Evolutionary conservation across 345 rosid genomes (phyloP).

Genomic region (Citrus maxima): DNA sequence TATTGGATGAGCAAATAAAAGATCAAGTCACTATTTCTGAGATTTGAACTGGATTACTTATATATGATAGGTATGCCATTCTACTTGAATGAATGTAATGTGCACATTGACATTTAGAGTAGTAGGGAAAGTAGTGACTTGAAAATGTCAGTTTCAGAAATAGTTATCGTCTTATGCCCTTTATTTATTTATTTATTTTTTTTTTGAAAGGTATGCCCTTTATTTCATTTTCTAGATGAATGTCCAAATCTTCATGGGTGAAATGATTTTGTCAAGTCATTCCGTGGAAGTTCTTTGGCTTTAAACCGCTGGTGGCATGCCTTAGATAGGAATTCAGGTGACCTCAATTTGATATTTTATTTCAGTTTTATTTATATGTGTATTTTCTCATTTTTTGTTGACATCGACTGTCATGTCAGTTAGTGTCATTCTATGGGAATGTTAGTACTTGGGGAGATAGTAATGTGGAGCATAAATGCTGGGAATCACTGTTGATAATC

Average conservation of each 20-base stretch:
- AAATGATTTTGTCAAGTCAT: background rate
- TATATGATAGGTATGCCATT: background rate
- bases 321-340: background rate
- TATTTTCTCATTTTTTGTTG: background rate
- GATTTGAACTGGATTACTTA: background rate
- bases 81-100: background rate
- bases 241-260: background rate
- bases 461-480: background rate
- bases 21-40: constrained; percentile 21
- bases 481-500: no score
- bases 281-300: background rate
- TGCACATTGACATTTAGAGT: background rate
- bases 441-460: background rate
- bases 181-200: background rate
- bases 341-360: background rate
- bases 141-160: background rate
- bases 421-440: background rate
- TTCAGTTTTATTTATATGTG: background rate
- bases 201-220: no score
- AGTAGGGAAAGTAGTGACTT: background rate
- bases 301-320: background rate
- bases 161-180: background rate
- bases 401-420: background rate
- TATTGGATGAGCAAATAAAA: constrained; percentile 56
- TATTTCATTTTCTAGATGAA: background rate